Conservation (phyloP, 148 eudicot species). For the Amaranthus palmeri region DNA sequence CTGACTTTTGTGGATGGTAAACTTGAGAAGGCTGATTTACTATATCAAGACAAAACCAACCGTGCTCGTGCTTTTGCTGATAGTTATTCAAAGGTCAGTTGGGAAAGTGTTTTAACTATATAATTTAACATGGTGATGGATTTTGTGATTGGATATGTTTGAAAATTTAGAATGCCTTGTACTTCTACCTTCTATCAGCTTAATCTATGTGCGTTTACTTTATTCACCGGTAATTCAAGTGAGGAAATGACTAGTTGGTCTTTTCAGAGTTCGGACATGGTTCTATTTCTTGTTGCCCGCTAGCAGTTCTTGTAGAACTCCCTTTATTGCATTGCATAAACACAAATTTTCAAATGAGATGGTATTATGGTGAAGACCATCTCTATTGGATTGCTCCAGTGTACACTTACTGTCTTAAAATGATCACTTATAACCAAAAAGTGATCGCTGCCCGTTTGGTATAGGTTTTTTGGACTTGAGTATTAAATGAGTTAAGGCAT, state of each 20-base stretch:
- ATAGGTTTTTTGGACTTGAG: no score
- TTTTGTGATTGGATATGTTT: background rate
- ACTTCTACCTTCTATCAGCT: background rate
- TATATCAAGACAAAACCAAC: slow-evolving; percentile 65
- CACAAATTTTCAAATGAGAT: no score
- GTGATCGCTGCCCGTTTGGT: no score
- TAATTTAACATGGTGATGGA: background rate
- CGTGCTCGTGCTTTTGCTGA: slow-evolving; percentile 92
- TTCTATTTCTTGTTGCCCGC: background rate
- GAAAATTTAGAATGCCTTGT: background rate
- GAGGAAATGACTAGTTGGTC: background rate
- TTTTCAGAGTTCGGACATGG: background rate
- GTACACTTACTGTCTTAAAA: no score
- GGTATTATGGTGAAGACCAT: no score
- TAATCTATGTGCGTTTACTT: background rate
- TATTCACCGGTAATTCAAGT: background rate
- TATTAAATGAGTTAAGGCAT: no score
- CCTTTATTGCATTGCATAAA: no score
- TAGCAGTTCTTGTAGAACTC: no score
- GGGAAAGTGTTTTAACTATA: background rate
- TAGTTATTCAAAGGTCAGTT: slow-evolving; percentile 88
- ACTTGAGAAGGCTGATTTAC: slow-evolving; percentile 74
- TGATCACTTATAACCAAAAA: no score
- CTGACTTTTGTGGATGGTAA: slow-evolving; percentile 68
- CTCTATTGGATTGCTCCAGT: no score